phyloP scores from a whole-genome alignment of 1,139 yeast genomes.

The Diutina mesorugosa region DNA sequence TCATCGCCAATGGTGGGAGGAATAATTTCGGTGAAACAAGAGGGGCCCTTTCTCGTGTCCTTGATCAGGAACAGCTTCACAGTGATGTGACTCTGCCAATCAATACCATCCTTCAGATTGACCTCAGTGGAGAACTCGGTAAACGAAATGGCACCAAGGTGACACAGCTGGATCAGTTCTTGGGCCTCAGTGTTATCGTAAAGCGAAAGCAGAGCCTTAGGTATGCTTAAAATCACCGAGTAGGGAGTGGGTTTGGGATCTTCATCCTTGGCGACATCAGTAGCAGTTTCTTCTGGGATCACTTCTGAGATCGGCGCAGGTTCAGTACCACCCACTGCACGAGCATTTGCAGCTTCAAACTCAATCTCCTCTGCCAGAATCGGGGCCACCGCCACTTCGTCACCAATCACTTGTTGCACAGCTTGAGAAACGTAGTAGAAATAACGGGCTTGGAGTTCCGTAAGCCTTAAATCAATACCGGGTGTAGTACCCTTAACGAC shows the following conservation, averaged over 20 bases:
- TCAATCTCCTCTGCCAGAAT: not conserved
- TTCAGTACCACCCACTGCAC: not conserved
- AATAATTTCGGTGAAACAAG: constrained; percentile 67
- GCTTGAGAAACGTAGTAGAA: constrained; percentile 24
- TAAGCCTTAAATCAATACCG: constrained; percentile 52
- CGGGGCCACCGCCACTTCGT: not conserved
- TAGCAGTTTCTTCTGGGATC: not conserved
- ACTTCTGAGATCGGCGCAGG: not conserved
- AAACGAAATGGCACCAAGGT: constrained; percentile 40
- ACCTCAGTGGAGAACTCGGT: constrained; percentile 43
- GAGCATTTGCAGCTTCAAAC: not conserved
- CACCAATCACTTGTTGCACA: not conserved
- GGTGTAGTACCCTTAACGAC: constrained; percentile 49
- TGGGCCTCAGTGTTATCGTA: constrained; percentile 40
- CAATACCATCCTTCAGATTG: constrained; percentile 39
- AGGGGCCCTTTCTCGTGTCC: constrained; percentile 57
- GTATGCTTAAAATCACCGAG: constrained; percentile 15
- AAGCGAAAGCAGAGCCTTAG: constrained; percentile 51
- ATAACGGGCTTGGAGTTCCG: constrained; percentile 66
- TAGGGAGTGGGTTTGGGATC: not conserved
- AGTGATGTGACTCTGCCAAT: constrained; percentile 47
- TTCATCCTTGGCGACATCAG: not conserved
- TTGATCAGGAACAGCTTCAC: constrained; percentile 65
- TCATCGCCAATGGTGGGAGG: constrained; percentile 51
- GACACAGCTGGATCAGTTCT: not conserved